A percentile compares a stretch with the other conserved stretches of the same genome.
Evolutionary conservation across 192 early-diverging fungal genomes (phyloP).

Genomic region (Entomortierella beljakovae): DNA sequence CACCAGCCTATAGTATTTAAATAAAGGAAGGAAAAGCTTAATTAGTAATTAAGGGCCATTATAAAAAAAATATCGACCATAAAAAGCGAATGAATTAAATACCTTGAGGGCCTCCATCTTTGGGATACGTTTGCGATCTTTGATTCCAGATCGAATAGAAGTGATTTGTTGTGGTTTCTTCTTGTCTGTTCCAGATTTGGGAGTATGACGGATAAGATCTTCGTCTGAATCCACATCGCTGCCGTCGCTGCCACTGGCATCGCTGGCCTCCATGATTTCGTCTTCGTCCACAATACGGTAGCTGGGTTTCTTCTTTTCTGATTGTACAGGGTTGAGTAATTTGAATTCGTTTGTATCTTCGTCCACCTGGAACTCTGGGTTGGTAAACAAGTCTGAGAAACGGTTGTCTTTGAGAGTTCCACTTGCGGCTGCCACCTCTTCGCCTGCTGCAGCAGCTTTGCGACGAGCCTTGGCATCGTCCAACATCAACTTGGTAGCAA

Average conservation of each 20-base stretch:
- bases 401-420: conserved; percentile 83
- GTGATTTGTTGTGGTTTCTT: conserved; percentile 46
- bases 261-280: conserved; percentile 48
- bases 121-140: conserved; percentile 55
- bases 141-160: conserved; percentile 53
- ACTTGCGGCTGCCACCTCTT: conserved; percentile 41
- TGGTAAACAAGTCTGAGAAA: conserved; percentile 88
- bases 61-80: background rate
- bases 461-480: conserved; percentile 57
- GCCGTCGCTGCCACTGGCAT: conserved; percentile 38
- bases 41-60: background rate
- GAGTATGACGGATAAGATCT: conserved; percentile 41
- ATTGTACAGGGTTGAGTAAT: conserved; percentile 68
- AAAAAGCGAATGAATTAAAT: background rate
- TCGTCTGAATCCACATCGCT: conserved; percentile 57
- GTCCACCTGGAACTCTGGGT: conserved; percentile 94
- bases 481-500: conserved; percentile 74
- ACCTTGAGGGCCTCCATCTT: conserved; percentile 55
- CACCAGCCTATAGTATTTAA: conserved; percentile 19
- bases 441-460: conserved; percentile 53
- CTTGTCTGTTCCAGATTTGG: conserved; percentile 37
- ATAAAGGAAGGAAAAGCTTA: background rate
- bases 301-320: conserved; percentile 47
- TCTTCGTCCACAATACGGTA: conserved; percentile 55
- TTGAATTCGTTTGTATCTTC: conserved; percentile 84